Percentiles rank a stretch among this genome's conserved stretches.
These are phyloP conservation scores for Simplicillium aogashimaense DNA, from an alignment of 2,329 filamentous ascomycete genomes.

Conservation along the genomic window DNA sequence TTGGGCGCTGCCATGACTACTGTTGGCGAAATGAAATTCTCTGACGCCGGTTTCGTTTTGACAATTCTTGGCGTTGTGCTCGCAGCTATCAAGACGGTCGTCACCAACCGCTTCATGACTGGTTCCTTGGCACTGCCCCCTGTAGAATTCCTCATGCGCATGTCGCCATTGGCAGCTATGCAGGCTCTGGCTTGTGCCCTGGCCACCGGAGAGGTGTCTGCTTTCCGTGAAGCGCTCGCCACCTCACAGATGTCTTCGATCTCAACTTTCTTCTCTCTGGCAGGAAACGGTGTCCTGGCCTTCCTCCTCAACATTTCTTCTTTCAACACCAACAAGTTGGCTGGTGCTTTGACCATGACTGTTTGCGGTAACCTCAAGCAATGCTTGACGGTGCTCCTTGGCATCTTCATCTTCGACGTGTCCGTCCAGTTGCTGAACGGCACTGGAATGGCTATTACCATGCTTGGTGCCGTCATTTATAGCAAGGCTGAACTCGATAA, in stretches of 20 bases:
- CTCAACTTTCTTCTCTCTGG: constrained; percentile 29
- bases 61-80: constrained; percentile 44
- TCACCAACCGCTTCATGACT: constrained; percentile 56
- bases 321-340: constrained; percentile 47
- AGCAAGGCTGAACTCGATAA: constrained; percentile 45
- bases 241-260: constrained; percentile 23
- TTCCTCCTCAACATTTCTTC: constrained; percentile 47
- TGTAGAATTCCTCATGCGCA: constrained; percentile 50
- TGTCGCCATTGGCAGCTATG: constrained; percentile 49
- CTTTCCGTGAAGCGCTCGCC: constrained; percentile 25
- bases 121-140: constrained; percentile 46
- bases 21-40: constrained; percentile 53
- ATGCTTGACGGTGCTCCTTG: constrained; percentile 43
- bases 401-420: constrained; percentile 42
- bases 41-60: constrained; percentile 43
- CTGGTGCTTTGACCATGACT: constrained; percentile 49
- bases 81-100: constrained; percentile 50
- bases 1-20: constrained; percentile 50
- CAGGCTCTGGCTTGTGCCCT: constrained; percentile 44
- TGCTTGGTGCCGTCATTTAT: constrained; percentile 46
- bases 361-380: constrained; percentile 51
- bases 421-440: constrained; percentile 41
- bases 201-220: constrained; percentile 40
- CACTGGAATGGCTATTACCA: constrained; percentile 43
- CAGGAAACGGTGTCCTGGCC: constrained; percentile 42